Base-by-base conservation (phyloP, 2,329 filamentous ascomycete species). In the Paraphoma chrysanthemicola region DNA sequence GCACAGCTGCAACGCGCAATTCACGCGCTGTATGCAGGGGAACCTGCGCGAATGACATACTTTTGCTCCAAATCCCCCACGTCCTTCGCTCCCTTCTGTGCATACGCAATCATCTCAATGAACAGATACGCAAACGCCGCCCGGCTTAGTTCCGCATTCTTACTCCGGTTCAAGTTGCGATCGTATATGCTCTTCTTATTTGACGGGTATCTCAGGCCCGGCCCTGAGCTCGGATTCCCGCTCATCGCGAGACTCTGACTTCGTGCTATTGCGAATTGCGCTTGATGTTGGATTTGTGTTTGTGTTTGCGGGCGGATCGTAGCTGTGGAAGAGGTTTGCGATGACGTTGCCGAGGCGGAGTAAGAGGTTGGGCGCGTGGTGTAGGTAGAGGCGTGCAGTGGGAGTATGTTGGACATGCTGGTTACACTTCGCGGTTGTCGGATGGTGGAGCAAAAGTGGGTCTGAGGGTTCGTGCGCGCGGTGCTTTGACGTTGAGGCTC, bases 141-240 rank as follows among this genome's bases (percentile, higher is more conserved):
- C 74, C 96, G 90, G 77, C 93, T 97, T 65, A 96, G 87, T 82
- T 98, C 94, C 56, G 91, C 86, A 68, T 91, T 92, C 76, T 92
- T 91, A 69, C 89, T 90, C 63, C 95, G 90, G 79, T 97, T 97
- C 59, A 98, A 83, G 60, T 96, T 93, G 53, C 95, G 87, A 82
- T 97, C 93, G 82, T 98, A 99, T 81, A 99, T 98, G 63, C 93
- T 97, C 82, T 98, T 98, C 81, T 93, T 92, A 77, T 88, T 96
- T 54, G 91, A 91, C 46, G 95, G 94, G 72, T 96, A 92, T 66
- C 93, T 91, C 60, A 99, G 88, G 28, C 91, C 89, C 11, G 68
- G 45, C 49, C 61, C 68, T 62, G 64, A 67, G 45, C 54, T 61
- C 43, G 57, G 52, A 51, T 60, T 69, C 43, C 64, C 64, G 56